Base-by-base conservation (phyloP, 108 stramenopile species). In the Fragilariopsis cylindrus region DNA sequence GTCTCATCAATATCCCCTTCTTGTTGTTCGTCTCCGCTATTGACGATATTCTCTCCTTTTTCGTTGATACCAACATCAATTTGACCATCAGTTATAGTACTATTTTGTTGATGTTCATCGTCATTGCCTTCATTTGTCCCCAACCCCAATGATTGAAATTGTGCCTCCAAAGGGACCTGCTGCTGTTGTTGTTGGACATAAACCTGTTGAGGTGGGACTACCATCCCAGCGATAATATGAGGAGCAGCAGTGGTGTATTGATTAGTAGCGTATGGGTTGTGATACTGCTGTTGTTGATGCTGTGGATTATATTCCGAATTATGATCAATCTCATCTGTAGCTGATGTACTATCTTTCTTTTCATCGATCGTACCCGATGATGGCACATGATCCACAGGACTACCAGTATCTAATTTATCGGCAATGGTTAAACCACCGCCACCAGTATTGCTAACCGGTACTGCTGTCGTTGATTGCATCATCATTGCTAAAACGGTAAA, bases 171-270 rank as follows among this genome's bases (percentile, higher is more conserved):
- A 5, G 70, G 75, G 4, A 65, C 18, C 68, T 79, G 76, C 18
- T 47, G 68, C 64, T 70, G 66, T 2, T 57, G 40, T 15, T 70
- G 52, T 41, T 77, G 73, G 44, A 76, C 76, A 64, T 75, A 82
- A 7, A 80, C 81, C 56, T 86, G 85, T 44, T 82, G 78, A 12
- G 78, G 81, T 40, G 81, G 78, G 30, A 77, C 65, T 42, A 46
- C 74, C 48, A 65, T 68, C 48, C 62, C 71, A 16, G 48, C 47
- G 21, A 55, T 57, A 6, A 56, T 3, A 19, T 58, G 48, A 2
- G 77, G 45, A 13, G 30, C 15, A 12, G 8, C 30, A 49, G 30
- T 30, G 30, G 30, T 30, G 30, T 77, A 39, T 65, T 47, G 47
- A 70, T 70, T 13, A 18, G 45, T 16, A 57, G 64, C 47, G 11